Percentiles rank a stretch among this genome's conserved stretches.
phyloP scores from a whole-genome alignment of 2,329 filamentous ascomycete species.

The Byssochlamys sp. region DNA sequence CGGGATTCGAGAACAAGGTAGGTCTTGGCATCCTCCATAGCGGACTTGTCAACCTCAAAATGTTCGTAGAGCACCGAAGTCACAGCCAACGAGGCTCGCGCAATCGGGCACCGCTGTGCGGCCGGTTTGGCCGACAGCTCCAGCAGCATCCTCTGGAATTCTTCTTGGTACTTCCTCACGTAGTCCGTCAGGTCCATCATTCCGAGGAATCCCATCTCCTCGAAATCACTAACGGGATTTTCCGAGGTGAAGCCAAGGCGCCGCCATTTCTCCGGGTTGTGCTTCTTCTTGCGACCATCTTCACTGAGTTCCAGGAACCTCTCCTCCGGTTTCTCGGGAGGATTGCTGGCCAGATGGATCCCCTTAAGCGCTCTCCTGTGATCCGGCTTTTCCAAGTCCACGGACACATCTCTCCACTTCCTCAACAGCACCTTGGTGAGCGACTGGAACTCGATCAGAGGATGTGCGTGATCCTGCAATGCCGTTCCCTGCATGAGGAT shows the following conservation, averaged over 20 bases:
- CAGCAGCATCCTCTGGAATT: conserved; percentile 80
- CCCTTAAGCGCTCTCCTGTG: conserved; percentile 80
- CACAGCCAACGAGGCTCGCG: conserved; percentile 73
- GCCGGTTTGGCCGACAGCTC: conserved; percentile 71
- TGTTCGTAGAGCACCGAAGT: conserved; percentile 87
- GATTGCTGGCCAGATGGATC: conserved; percentile 67
- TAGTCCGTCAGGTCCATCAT: conserved; percentile 98
- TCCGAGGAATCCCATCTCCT: conserved; percentile 74
- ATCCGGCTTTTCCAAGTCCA: conserved; percentile 79
- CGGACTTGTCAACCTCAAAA: conserved; percentile 81
- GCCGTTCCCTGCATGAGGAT: conserved; percentile 88
- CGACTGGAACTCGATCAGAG: conserved; percentile 83
- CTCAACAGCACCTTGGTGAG: conserved; percentile 77
- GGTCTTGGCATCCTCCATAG: conserved; percentile 66
- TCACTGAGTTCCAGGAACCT: conserved; percentile 26
- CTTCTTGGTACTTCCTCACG: conserved; percentile 81
- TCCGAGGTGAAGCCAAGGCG: conserved; percentile 85
- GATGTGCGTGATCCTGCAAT: conserved; percentile 79
- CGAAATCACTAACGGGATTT: conserved; percentile 76
- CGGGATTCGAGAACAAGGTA: conserved; percentile 65
- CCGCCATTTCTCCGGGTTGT: conserved; percentile 87
- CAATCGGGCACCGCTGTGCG: conserved; percentile 72
- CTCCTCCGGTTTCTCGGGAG: conserved; percentile 22
- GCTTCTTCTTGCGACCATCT: conserved; percentile 52
- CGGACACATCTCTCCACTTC: conserved; percentile 76